phyloP scores from a whole-genome alignment of 441 rosid genomes.

The Mallotus japonicus region DNA sequence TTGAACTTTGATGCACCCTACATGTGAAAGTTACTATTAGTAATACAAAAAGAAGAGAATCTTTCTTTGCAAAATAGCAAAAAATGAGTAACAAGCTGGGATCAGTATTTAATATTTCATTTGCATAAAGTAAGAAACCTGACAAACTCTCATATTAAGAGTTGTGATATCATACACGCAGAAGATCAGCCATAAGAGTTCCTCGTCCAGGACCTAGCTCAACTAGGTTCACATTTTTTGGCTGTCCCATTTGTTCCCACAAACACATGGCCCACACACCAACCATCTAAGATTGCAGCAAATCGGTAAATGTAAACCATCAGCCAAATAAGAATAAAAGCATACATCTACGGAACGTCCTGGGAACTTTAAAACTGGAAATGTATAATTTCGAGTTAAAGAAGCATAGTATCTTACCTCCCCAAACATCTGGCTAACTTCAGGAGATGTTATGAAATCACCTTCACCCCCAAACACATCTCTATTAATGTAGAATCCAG shows the following conservation, averaged over 20 bases:
- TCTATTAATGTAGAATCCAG: conserved; percentile 83
- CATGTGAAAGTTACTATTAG: conserved; percentile 24
- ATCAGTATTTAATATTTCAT: conserved; percentile 8
- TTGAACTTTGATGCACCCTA: conserved; percentile 79
- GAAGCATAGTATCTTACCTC: conserved; percentile 48
- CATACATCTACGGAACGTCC: not conserved
- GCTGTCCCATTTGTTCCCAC: conserved; percentile 94
- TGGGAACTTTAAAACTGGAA: not conserved
- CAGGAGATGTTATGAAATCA: conserved; percentile 96
- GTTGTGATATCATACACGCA: conserved; percentile 52
- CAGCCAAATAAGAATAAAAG: not conserved
- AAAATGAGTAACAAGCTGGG: not conserved
- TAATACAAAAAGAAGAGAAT: not conserved
- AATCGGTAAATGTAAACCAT: not conserved
- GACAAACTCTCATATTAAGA: conserved; percentile 11
- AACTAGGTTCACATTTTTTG: conserved; percentile 66
- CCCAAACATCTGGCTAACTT: conserved; percentile 95
- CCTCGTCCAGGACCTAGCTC: conserved; percentile 96
- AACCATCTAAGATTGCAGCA: conserved; percentile 53
- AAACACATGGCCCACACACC: conserved; percentile 91
- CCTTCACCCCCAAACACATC: conserved; percentile 94
- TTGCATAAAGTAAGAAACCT: conserved; percentile 12
- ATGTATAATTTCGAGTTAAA: not conserved
- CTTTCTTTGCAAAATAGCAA: not conserved
- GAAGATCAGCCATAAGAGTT: conserved; percentile 90